Base-by-base conservation (phyloP, 2,329 filamentous ascomycete species). In the Karstenula rhodostoma region DNA sequence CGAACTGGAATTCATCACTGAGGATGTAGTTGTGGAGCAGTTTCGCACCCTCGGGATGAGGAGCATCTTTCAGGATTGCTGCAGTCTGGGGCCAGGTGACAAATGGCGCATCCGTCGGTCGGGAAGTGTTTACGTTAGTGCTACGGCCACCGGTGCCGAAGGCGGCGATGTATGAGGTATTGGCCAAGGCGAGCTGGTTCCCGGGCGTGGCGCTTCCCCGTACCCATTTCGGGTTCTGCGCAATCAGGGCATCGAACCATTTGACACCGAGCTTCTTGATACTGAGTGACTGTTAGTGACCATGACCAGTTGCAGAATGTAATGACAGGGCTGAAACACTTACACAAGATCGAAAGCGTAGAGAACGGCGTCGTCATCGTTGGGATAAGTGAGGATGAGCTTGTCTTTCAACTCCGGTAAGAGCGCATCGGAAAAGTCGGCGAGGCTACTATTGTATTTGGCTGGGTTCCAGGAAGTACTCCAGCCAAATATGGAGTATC, bases 361-460 rank as follows among this genome's bases (percentile, higher is more conserved):
- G 0, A 85, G 73, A 2, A 87, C 80, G 0, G 85, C 85, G 56
- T 87, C 85, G 44, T 87, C 85, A 43, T 87, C 85, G 60, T 86
- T 85, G 10, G 85, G 85, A 58, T 86, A 86, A 0, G 84, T 86
- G 12, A 87, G 68, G 2, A 82, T 81, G 4, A 87, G 73, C 69
- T 84, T 86, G 60, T 82, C 73, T 72, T 86, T 86, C 73, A 81
- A 84, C 58, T 83, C 79, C 0, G 84, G 83, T 8, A 79, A 75
- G 2, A 83, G 69, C 56, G 78, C 81, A 60, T 85, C 82, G 0
- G 73, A 64, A 55, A 77, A 86, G 12, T 79, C 77, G 4, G 70
- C 74, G 0, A 79, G 78, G 0, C 77, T 59, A 0, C 70, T 63
- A 19, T 62, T 63, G 0, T 60, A 64, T 12, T 77, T 76, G 1